Evolutionary conservation across 768 basidiomycete genomes (phyloP), one percentile per base, ranked within the genome.

Genomic region (Collybia sordida): DNA sequence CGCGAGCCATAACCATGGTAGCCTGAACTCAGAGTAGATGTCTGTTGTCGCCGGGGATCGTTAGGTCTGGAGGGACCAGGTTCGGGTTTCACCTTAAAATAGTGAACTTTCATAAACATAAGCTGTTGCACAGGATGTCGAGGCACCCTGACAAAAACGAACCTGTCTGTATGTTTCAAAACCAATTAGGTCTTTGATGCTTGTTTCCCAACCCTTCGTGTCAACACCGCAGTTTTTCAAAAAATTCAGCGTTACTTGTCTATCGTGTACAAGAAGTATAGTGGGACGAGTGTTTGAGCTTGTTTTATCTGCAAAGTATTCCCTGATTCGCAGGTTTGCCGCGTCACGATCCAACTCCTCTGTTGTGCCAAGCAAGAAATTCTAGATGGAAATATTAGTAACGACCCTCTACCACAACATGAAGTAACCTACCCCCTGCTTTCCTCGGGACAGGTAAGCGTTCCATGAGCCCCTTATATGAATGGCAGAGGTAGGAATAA

Each of bases 221-320:
- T 80, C 67, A 15, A 82, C 60, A 9, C 73, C 75, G 11, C 75
- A 64, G 24, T 68, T 71, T 15, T 55, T 54, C 6, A 84, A 64
- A 8, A 73, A 62, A n/a, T 65, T 66, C 5, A 64, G 56, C 0
- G 77, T 69, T 53, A 72, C 60, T 35, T 69, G 59, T 50, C 73
- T 67, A 22, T 76, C 66, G 37, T 76, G 68, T 3, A 82, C 76
- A 6, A 85, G 69, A 4, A 84, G 59, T 21, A 83, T 56, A 43
- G 73, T 58, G 0, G 80, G 79, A 2, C 42, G 19, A 4, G 27
- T 38, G 6, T 53, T 40, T 15, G 40, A n/a, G 38, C 36, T n/a
- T 19, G 49, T 48, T 24, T 49, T 36, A 8, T 49, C 42, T 24
- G 50, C 51, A 40, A 72, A 51, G 15, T 49, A 47, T 31, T 57